Evolutionary conservation across 345 rosid species (phyloP), one percentile per base, ranked within the genome.

Genomic region (Arabidopsis arenosa): DNA sequence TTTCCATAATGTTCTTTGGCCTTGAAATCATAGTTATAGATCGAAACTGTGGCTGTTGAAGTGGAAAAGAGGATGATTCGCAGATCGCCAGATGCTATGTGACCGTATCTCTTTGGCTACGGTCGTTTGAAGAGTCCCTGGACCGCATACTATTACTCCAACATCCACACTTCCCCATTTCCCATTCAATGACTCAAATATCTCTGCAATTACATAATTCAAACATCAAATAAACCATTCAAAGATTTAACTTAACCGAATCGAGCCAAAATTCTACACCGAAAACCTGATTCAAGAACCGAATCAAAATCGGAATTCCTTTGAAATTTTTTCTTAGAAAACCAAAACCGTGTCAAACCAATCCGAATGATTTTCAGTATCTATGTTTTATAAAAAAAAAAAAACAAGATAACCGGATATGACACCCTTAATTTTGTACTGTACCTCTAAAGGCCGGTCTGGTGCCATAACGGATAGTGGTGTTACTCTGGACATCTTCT

Each of bases 61-160:
- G 77, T 92, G 97, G 75, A 91, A 89, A 62, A 93, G 49, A 0
- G 94, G 84, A 26, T 82, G 67, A 58, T 70, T 71, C 8, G 70
- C 13, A 7, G 80, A 65, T 71, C 93, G 82, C 63, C 72, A 74
- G 7, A 86, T 17, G 75, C 82, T 87, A 64, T 80, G 86, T 7
- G 88, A 82, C 81, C 96, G 84, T 82, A 90, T 88, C 73, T 88
- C 94, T 81, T 78, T 80, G 28, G 97, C 98, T 53, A 94, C 93
- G 65, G 86, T 86, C 6, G 88, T 12, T 78, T 87, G 89, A 26
- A 93, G 96, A 67, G 83, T 73, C 37, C 89, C 79, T 8, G 96
- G 98, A 56, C 98, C 98, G 21, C 97, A 93, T 9, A 91, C 88
- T 2, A 91, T 82, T 1, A 90, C 97, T 9, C 98, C 96, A n/a